Conservation (phyloP, 169 alveolate species). For the Eimeria falciformis region DNA sequence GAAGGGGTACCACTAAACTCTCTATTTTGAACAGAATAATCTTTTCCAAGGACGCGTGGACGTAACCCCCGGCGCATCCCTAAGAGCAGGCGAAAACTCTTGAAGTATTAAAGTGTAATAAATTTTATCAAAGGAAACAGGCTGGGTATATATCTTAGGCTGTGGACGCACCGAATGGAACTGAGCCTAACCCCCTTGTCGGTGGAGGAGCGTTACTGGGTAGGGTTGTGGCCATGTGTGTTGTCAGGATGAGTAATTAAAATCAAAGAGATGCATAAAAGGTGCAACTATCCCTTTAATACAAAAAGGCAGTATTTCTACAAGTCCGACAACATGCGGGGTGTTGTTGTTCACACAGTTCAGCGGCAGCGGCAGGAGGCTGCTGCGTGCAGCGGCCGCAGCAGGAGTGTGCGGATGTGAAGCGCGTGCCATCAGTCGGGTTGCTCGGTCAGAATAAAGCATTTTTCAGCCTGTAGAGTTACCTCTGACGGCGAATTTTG, state of each 20-base stretch:
- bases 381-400: slow-evolving; percentile 75
- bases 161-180: slow-evolving; percentile 65
- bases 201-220: neutral
- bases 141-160: neutral
- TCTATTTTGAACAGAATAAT: too few relatives aligned
- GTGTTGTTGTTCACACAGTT: slow-evolving; percentile 53
- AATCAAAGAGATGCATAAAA: slow-evolving; percentile 3
- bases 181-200: slow-evolving; percentile 58
- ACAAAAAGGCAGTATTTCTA: neutral
- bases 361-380: slow-evolving; percentile 74
- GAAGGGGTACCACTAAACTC: too few relatives aligned
- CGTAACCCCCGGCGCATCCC: too few relatives aligned
- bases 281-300: slow-evolving; percentile 26
- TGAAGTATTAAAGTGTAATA: too few relatives aligned
- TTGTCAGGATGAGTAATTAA: neutral
- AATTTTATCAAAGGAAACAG: slow-evolving; percentile 2
- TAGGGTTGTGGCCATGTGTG: slow-evolving; percentile 16
- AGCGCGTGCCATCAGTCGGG: slow-evolving; percentile 74
- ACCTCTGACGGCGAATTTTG: slow-evolving; percentile 74
- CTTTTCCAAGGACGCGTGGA: too few relatives aligned
- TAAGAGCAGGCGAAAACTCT: neutral
- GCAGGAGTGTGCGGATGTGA: slow-evolving; percentile 74
- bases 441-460: slow-evolving; percentile 60
- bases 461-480: slow-evolving; percentile 71
- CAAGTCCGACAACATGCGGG: slow-evolving; percentile 51